phyloP scores from a whole-genome alignment of 306 rosid species.

The Pyrus bretschneideri region DNA sequence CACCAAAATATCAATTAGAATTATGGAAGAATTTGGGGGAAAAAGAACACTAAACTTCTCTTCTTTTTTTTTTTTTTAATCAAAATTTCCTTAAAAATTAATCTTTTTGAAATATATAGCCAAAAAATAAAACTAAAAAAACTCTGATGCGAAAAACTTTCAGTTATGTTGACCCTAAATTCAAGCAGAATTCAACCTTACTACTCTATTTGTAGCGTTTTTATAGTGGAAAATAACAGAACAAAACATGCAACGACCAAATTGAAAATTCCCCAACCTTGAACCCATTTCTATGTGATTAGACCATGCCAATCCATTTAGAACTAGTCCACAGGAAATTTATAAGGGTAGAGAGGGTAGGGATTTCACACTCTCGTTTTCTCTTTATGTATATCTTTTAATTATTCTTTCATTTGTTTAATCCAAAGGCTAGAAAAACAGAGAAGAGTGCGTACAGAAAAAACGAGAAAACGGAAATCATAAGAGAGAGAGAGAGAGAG shows the following conservation, averaged over 20 bases:
- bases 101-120: background rate
- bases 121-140: background rate
- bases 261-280: background rate
- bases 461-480: background rate
- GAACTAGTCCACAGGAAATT: slow-evolving; percentile 2
- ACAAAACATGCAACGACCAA: background rate
- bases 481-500: background rate
- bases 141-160: background rate
- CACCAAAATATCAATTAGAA: background rate
- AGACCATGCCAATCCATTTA: background rate
- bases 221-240: too few relatives aligned
- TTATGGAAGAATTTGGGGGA: background rate
- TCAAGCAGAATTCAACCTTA: background rate
- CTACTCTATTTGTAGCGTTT: background rate
- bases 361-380: too few relatives aligned
- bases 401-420: too few relatives aligned
- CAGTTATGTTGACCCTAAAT: background rate
- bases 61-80: background rate
- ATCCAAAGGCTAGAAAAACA: too few relatives aligned
- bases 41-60: background rate
- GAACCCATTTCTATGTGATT: background rate
- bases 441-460: too few relatives aligned
- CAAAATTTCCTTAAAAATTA: background rate
- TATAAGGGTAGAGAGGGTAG: too few relatives aligned
- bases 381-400: too few relatives aligned